Percentiles rank a stretch among this genome's conserved stretches.
phyloP scores from a whole-genome alignment of 306 rosid species.

The Senna siamea region DNA sequence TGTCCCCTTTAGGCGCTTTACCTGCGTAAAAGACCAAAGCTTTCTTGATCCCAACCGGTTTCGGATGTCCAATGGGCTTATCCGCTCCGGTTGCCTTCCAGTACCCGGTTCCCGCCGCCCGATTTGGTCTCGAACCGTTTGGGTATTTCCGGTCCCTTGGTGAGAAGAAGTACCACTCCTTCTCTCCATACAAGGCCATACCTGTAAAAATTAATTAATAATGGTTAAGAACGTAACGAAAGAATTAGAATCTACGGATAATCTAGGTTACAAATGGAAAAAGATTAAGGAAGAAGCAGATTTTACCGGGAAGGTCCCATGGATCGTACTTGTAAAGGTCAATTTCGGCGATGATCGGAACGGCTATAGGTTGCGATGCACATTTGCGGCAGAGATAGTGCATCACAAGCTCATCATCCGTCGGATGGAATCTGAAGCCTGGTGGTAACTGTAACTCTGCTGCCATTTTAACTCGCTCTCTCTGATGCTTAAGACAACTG shows the following conservation, averaged over 20 bases:
- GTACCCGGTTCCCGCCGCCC: slow-evolving; percentile 76
- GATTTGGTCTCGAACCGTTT: slow-evolving; percentile 80
- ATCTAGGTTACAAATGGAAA: too few relatives aligned
- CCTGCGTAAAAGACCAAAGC: slow-evolving; percentile 80
- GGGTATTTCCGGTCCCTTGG: slow-evolving; percentile 77
- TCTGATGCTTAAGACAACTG: neutral
- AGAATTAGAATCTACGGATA: neutral
- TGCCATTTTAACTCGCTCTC: slow-evolving; percentile 34
- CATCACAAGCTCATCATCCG: slow-evolving; percentile 77
- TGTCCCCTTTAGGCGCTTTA: slow-evolving; percentile 76
- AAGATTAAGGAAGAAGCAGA: neutral
- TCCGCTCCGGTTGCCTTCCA: slow-evolving; percentile 92
- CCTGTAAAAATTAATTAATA: slow-evolving; percentile 33
- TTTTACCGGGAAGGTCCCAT: slow-evolving; percentile 73
- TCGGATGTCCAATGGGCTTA: slow-evolving; percentile 73
- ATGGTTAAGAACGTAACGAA: neutral
- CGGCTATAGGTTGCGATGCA: slow-evolving; percentile 54
- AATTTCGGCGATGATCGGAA: slow-evolving; percentile 69
- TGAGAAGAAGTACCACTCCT: slow-evolving; percentile 81
- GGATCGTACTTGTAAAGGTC: slow-evolving; percentile 75
- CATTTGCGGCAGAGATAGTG: slow-evolving; percentile 76
- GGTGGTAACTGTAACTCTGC: slow-evolving; percentile 60
- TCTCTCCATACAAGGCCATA: slow-evolving; percentile 66
- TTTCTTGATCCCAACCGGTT: slow-evolving; percentile 73
- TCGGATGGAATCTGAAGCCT: slow-evolving; percentile 80